Evolutionary conservation across 768 basidiomycete species (phyloP).

Genomic region (Mycena maculata): DNA sequence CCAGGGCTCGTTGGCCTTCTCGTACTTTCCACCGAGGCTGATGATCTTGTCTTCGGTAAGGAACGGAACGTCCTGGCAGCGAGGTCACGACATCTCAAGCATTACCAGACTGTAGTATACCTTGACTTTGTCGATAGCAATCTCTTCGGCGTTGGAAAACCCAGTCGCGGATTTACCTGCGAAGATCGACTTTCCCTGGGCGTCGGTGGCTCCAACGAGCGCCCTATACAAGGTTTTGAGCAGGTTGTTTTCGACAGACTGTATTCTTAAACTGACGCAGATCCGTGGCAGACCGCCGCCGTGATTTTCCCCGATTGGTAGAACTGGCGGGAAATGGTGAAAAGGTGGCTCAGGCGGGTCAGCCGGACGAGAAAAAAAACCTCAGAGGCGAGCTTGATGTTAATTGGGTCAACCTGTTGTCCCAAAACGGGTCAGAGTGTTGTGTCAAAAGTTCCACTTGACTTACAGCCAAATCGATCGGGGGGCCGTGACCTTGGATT

Average conservation of each 20-base stretch:
- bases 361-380: constrained; percentile 47
- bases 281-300: constrained; percentile 84
- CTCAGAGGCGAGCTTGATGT: constrained; percentile 67
- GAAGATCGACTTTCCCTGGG: constrained; percentile 73
- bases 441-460: no score
- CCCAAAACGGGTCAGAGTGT: no score
- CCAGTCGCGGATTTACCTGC: constrained; percentile 67
- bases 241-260: no score
- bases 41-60: constrained; percentile 73
- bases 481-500: constrained; percentile 65
- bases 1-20: constrained; percentile 68
- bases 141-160: constrained; percentile 81
- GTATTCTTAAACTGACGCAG: constrained; percentile 62
- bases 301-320: constrained; percentile 74
- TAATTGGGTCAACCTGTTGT: constrained; percentile 61
- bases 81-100: background rate
- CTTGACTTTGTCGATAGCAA: constrained; percentile 55
- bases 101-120: constrained; percentile 42
- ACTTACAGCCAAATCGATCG: constrained; percentile 81
- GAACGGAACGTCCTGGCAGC: constrained; percentile 70
- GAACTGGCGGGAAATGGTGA: constrained; percentile 55
- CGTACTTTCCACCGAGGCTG: constrained; percentile 73
- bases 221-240: constrained; percentile 51
- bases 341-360: constrained; percentile 1
- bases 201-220: constrained; percentile 67